These are phyloP conservation scores for Hordeum marinum DNA, from an alignment of 176 grass and related monocot genomes.

Conservation along the genomic window DNA sequence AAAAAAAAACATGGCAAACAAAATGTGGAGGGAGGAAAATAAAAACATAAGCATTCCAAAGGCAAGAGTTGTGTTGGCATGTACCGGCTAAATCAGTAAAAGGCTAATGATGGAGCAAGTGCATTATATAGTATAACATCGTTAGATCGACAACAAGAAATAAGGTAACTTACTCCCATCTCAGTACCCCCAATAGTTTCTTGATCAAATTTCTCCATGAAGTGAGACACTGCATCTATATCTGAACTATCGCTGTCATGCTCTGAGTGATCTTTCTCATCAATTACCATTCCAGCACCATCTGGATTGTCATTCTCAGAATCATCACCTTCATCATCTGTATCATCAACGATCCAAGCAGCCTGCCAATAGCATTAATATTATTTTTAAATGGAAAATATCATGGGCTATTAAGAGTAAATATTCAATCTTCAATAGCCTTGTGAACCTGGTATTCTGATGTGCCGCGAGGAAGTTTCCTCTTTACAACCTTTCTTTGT, in stretches of 20 bases:
- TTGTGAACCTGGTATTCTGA: constrained; percentile 89
- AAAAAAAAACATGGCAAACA: neutral
- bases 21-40: neutral
- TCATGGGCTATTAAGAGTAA: neutral
- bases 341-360: constrained; percentile 90
- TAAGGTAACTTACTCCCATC: constrained; percentile 78
- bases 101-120: neutral
- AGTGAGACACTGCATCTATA: constrained; percentile 51
- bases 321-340: constrained; percentile 56
- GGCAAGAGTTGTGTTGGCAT: neutral
- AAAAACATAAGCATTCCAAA: neutral
- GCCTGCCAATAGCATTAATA: constrained; percentile 49
- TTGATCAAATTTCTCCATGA: constrained; percentile 67
- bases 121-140: neutral
- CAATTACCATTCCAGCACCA: constrained; percentile 69
- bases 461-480: constrained; percentile 82
- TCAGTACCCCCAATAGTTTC: constrained; percentile 70
- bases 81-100: neutral
- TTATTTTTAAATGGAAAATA: constrained; percentile 3
- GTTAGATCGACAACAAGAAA: constrained; percentile 18
- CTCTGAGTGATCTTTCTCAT: constrained; percentile 42
- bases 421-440: neutral
- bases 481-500: constrained; percentile 59
- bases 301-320: constrained; percentile 50
- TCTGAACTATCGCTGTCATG: constrained; percentile 51